phyloP scores from a whole-genome alignment of 345 rosid species.

The Camelina sativa region DNA sequence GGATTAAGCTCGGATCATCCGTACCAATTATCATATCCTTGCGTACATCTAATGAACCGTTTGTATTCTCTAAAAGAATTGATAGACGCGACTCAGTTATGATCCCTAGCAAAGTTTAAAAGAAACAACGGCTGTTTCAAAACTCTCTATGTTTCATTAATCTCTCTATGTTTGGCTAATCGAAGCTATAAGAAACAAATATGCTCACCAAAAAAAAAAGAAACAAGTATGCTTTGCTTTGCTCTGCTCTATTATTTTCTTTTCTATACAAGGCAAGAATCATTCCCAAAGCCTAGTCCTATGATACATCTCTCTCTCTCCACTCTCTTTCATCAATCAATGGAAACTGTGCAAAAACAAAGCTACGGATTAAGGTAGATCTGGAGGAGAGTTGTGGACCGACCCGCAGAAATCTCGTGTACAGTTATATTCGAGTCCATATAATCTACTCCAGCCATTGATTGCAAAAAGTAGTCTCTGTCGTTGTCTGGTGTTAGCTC shows the following conservation, averaged over 20 bases:
- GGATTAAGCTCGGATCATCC: too few relatives aligned
- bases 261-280: slow-evolving; percentile 20
- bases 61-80: too few relatives aligned
- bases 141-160: slow-evolving; percentile 21
- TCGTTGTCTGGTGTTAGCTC: neutral
- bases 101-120: slow-evolving; percentile 49
- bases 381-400: slow-evolving; percentile 1
- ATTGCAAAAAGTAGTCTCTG: slow-evolving; percentile 12
- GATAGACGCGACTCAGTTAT: too few relatives aligned
- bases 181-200: neutral
- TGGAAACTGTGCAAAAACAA: slow-evolving; percentile 7
- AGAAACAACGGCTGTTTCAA: slow-evolving; percentile 8
- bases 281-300: slow-evolving; percentile 14
- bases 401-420: neutral
- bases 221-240: neutral
- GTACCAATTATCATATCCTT: too few relatives aligned
- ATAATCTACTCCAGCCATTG: neutral
- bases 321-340: slow-evolving; percentile 6
- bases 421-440: neutral
- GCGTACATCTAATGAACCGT: too few relatives aligned
- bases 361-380: neutral
- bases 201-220: neutral
- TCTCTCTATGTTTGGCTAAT: neutral
- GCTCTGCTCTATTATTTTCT: neutral
- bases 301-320: neutral